Evolutionary conservation across 306 rosid species (phyloP).

Genomic region (Medicago arabica): DNA sequence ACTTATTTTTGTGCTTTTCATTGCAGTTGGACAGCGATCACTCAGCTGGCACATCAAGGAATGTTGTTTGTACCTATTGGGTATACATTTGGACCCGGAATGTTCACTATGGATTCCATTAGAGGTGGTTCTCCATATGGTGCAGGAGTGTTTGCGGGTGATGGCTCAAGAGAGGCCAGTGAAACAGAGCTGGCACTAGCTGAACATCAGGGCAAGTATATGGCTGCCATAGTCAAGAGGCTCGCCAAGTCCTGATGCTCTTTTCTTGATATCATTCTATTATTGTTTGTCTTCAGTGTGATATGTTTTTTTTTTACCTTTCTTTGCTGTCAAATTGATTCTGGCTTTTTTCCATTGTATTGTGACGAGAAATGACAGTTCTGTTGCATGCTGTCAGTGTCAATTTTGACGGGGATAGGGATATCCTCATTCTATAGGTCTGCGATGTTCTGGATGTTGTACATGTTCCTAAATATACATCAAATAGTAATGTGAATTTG

Average conservation of each 20-base stretch:
- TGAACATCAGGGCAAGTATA: conserved; percentile 94
- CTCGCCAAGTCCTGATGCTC: conserved; percentile 56
- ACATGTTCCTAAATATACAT: conserved; percentile 37
- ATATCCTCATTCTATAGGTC: conserved; percentile 38
- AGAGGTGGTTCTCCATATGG: conserved; percentile 97
- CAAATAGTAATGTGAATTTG: conserved; percentile 35
- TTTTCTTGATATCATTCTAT: conserved; percentile 47
- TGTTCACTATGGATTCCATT: conserved; percentile 85
- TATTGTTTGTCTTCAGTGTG: conserved; percentile 38
- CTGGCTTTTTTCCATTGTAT: conserved; percentile 43
- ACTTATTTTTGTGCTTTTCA: conserved; percentile 28
- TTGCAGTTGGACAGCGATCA: conserved; percentile 97
- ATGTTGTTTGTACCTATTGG: conserved; percentile 96
- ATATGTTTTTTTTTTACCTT: conserved; percentile 1
- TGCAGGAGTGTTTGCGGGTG: conserved; percentile 91
- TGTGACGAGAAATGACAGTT: conserved; percentile 24
- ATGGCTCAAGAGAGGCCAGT: conserved; percentile 83
- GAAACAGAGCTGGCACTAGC: conserved; percentile 90
- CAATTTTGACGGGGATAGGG: conserved; percentile 27
- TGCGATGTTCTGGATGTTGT: conserved; percentile 40
- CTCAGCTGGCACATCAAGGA: conserved; percentile 94
- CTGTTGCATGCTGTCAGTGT: conserved; percentile 28
- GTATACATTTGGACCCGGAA: conserved; percentile 90
- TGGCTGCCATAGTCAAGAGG: conserved; percentile 85
- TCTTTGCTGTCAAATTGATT: conserved; percentile 48